These are phyloP conservation scores for Thymus mandschuricus DNA, from an alignment of 257 asterid genomes.

Conservation along the genomic window DNA sequence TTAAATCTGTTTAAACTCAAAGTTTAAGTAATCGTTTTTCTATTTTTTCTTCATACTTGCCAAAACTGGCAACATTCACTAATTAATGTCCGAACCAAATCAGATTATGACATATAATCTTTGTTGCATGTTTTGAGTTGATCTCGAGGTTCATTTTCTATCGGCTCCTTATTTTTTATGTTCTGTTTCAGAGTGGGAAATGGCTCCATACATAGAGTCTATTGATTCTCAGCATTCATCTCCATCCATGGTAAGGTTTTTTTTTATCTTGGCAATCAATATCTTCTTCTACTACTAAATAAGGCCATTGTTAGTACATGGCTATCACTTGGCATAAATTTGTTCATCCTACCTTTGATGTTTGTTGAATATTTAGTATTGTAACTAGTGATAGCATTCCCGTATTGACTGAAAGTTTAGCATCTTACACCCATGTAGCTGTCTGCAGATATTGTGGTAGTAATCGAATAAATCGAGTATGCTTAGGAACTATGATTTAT, in stretches of 20 bases:
- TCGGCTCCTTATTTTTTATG: slow-evolving; percentile 29
- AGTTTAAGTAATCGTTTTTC: not conserved
- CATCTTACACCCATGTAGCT: not conserved
- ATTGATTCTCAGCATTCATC: slow-evolving; percentile 81
- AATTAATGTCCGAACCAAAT: not conserved
- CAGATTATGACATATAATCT: slow-evolving; percentile 7
- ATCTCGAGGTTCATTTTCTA: slow-evolving; percentile 14
- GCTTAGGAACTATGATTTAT: slow-evolving; percentile 14
- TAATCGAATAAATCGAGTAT: not conserved
- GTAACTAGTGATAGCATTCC: not conserved
- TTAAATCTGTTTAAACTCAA: slow-evolving; percentile 9
- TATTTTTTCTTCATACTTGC: not conserved
- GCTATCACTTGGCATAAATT: not conserved
- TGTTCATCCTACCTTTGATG: slow-evolving; percentile 6
- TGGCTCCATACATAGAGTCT: slow-evolving; percentile 98
- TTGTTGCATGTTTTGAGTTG: slow-evolving; percentile 5
- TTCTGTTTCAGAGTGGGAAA: slow-evolving; percentile 69
- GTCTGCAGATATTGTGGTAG: slow-evolving; percentile 4
- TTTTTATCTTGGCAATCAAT: too few relatives aligned
- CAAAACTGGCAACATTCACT: slow-evolving; percentile 5
- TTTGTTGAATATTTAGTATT: slow-evolving; percentile 22
- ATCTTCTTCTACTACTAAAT: slow-evolving; percentile 20
- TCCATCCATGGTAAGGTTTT: slow-evolving; percentile 57
- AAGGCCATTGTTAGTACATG: not conserved
- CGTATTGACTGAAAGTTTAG: not conserved